Conservation (phyloP, 306 rosid species). For the Neltuma alba region DNA sequence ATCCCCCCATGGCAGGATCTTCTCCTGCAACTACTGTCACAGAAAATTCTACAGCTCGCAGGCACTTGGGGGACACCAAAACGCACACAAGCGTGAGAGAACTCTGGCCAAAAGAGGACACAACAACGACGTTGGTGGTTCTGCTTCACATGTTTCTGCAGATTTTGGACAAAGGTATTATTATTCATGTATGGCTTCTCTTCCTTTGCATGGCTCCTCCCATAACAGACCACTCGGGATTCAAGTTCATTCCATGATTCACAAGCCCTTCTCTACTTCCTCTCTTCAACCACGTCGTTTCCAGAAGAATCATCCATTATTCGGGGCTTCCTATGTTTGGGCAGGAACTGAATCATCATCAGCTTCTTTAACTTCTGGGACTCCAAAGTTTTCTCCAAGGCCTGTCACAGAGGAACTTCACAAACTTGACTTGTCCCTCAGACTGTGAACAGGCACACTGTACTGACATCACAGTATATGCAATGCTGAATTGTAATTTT, state of each 20-base stretch:
- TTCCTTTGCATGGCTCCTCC: slow-evolving; percentile 84
- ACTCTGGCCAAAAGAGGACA: slow-evolving; percentile 72
- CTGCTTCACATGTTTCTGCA: slow-evolving; percentile 32
- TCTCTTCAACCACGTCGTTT: slow-evolving; percentile 45
- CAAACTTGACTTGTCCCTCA: slow-evolving; percentile 94
- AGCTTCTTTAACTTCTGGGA: slow-evolving; percentile 37
- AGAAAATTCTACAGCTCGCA: slow-evolving; percentile 92
- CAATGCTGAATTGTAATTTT: neutral
- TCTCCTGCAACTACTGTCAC: slow-evolving; percentile 93
- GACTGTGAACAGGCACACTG: slow-evolving; percentile 51
- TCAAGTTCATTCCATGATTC: slow-evolving; percentile 75
- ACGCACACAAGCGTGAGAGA: slow-evolving; percentile 94
- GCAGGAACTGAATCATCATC: slow-evolving; percentile 45
- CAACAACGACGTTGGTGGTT: slow-evolving; percentile 5
- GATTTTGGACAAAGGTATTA: slow-evolving; percentile 50
- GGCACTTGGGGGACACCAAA: slow-evolving; percentile 98
- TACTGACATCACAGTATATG: neutral
- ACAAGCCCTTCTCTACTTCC: slow-evolving; percentile 50
- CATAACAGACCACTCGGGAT: slow-evolving; percentile 77
- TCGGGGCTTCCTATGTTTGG: slow-evolving; percentile 39
- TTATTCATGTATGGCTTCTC: slow-evolving; percentile 71
- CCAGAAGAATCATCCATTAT: slow-evolving; percentile 39
- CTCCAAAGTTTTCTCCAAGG: slow-evolving; percentile 50
- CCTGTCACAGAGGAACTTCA: slow-evolving; percentile 50
- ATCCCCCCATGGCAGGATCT: slow-evolving; percentile 56